Percentiles rank a stretch among this genome's conserved stretches.
phyloP scores from a whole-genome alignment of 2,329 filamentous ascomycete genomes.

The Colletotrichum aenigma region DNA sequence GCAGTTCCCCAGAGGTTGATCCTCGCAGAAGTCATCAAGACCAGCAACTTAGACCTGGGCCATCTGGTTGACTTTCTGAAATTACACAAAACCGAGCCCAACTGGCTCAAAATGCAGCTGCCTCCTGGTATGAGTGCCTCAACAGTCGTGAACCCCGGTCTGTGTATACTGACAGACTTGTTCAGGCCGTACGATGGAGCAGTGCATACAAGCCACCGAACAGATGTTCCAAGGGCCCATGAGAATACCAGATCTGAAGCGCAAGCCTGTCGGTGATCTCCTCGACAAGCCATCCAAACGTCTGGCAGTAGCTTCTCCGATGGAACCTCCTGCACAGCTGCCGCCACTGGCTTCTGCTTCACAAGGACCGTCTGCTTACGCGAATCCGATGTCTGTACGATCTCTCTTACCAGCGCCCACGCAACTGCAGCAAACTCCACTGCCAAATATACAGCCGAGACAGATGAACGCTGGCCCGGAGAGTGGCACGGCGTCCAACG shows the following conservation, averaged over 20 bases:
- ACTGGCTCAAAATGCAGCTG: conserved; percentile 54
- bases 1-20: conserved; percentile 54
- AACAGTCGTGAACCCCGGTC: not conserved
- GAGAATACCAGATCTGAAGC: conserved; percentile 33
- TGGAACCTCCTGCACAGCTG: conserved; percentile 9
- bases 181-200: conserved; percentile 50
- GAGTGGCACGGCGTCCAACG: not conserved
- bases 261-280: conserved; percentile 38
- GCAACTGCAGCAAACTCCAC: conserved; percentile 7
- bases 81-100: conserved; percentile 36
- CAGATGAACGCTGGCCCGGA: not conserved
- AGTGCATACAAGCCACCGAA: conserved; percentile 46
- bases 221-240: conserved; percentile 40
- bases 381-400: not conserved
- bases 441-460: conserved; percentile 24
- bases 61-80: conserved; percentile 53
- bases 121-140: conserved; percentile 45
- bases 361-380: not conserved
- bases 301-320: conserved; percentile 22
- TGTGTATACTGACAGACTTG: not conserved
- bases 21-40: conserved; percentile 63
- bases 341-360: not conserved
- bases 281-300: conserved; percentile 36
- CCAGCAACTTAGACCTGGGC: conserved; percentile 53
- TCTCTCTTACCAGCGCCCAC: conserved; percentile 5